phyloP scores from a whole-genome alignment of 371 early-diverging fungal species.

The Batkoa obscura region DNA sequence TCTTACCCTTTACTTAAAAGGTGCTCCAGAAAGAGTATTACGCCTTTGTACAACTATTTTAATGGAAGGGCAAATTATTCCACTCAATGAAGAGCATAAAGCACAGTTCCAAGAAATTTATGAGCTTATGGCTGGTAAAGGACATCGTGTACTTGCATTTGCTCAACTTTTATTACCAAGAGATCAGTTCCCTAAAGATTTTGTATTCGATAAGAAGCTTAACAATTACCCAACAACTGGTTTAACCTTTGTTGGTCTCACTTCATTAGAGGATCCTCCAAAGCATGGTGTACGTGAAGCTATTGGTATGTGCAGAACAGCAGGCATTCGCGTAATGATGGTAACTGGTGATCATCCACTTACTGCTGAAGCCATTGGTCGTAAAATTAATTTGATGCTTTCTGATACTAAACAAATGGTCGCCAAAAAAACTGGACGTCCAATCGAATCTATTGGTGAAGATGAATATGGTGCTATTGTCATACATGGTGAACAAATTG shows the following conservation, averaged over 20 bases:
- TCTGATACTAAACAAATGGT: slow-evolving; percentile 60
- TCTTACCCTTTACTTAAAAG: slow-evolving; percentile 66
- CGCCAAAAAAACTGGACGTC: slow-evolving; percentile 36
- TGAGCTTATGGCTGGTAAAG: slow-evolving; percentile 65
- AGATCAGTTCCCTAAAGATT: slow-evolving; percentile 39
- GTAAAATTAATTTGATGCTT: slow-evolving; percentile 81
- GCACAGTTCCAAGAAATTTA: slow-evolving; percentile 48
- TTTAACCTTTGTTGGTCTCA: slow-evolving; percentile 66
- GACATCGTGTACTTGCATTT: slow-evolving; percentile 88
- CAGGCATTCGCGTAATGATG: slow-evolving; percentile 91
- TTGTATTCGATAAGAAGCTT: slow-evolving; percentile 43
- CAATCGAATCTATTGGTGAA: slow-evolving; percentile 39
- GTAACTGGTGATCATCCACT: slow-evolving; percentile 92
- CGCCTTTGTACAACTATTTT: slow-evolving; percentile 47
- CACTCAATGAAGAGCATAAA: slow-evolving; percentile 35
- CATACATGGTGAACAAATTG: slow-evolving; percentile 75
- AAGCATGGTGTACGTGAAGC: slow-evolving; percentile 95
- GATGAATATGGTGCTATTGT: slow-evolving; percentile 71
- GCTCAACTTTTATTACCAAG: slow-evolving; percentile 48
- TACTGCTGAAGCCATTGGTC: slow-evolving; percentile 65
- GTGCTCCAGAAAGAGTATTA: slow-evolving; percentile 85
- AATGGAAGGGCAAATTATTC: slow-evolving; percentile 18
- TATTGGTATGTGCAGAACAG: slow-evolving; percentile 73
- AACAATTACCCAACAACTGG: slow-evolving; percentile 48
- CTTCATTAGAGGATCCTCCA: slow-evolving; percentile 83